phyloP scores from a whole-genome alignment of 164 flowering plant species.

The Vitis vinifera region DNA sequence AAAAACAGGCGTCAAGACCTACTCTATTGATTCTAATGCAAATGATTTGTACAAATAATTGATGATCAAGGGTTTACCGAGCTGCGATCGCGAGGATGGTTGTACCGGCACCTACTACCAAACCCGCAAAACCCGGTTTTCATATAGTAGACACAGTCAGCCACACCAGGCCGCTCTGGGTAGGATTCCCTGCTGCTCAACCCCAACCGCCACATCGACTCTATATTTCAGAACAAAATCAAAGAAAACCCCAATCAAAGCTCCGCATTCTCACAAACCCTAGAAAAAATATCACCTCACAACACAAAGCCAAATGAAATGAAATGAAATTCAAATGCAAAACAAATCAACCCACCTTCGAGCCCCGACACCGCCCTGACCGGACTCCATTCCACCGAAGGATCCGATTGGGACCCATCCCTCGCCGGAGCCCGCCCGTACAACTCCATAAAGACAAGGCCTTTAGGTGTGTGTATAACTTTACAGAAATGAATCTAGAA shows the following conservation, averaged over 20 bases:
- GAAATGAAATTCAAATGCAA: slow-evolving; percentile 8
- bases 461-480: not conserved
- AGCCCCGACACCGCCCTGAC: slow-evolving; percentile 47
- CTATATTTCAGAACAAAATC: slow-evolving; percentile 34
- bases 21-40: not conserved
- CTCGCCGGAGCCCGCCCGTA: slow-evolving; percentile 45
- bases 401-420: slow-evolving; percentile 53
- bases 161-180: slow-evolving; percentile 78
- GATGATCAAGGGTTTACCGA: slow-evolving; percentile 30
- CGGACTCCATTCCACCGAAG: slow-evolving; percentile 42
- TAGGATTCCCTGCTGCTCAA: slow-evolving; percentile 48
- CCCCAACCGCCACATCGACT: slow-evolving; percentile 59
- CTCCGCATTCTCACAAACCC: slow-evolving; percentile 13
- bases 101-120: slow-evolving; percentile 79
- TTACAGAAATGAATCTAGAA: slow-evolving; percentile 14
- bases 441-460: slow-evolving; percentile 43
- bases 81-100: slow-evolving; percentile 83
- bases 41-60: not conserved
- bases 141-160: slow-evolving; percentile 77
- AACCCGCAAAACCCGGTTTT: slow-evolving; percentile 82
- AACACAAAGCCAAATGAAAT: slow-evolving; percentile 5
- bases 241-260: slow-evolving; percentile 22
- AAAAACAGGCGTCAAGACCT: not conserved
- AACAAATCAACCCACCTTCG: slow-evolving; percentile 46
- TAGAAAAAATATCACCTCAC: not conserved